Percentiles rank a stretch among this genome's conserved stretches.
Conservation (phyloP, 208 protist genomes). For the Zelonia costaricensis region DNA sequence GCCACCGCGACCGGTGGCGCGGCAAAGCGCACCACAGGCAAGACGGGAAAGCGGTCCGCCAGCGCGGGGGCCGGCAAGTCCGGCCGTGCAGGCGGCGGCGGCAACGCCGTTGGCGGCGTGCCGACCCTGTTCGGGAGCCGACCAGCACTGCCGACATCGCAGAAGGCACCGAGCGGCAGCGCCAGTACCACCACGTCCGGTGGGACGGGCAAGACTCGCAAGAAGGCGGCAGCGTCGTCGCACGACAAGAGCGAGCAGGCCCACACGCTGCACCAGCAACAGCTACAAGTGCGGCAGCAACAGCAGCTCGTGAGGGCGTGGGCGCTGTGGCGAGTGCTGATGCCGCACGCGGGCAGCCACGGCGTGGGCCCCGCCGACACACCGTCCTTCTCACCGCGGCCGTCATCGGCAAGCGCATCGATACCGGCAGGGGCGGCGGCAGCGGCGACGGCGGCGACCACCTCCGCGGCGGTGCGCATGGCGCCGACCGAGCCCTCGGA, state of each 20-base stretch:
- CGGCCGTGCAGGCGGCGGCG: slow-evolving; percentile 9
- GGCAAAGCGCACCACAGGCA: slow-evolving; percentile 5
- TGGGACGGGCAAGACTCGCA: neutral
- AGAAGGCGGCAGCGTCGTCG: neutral
- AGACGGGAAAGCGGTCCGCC: slow-evolving; percentile 14
- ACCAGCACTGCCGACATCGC: slow-evolving; percentile 4
- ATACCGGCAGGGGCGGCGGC: no score
- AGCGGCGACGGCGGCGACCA: neutral
- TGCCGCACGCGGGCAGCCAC: neutral
- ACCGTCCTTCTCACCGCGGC: slow-evolving; percentile 5
- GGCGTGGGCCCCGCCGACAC: neutral
- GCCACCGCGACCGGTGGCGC: no score
- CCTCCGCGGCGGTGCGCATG: no score
- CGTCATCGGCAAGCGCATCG: slow-evolving; percentile 6
- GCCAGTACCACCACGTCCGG: neutral
- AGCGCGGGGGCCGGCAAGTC: slow-evolving; percentile 12
- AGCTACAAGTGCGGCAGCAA: slow-evolving; percentile 8
- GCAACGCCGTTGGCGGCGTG: no score
- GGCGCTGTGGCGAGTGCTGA: slow-evolving; percentile 17
- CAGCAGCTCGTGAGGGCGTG: slow-evolving; percentile 22
- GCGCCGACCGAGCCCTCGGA: no score
- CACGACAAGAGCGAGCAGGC: neutral
- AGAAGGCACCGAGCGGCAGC: neutral
- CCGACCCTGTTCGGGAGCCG: slow-evolving; percentile 2
- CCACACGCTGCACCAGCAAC: neutral